phyloP scores from a whole-genome alignment of 345 rosid species.

The Syzygium aromaticum region DNA sequence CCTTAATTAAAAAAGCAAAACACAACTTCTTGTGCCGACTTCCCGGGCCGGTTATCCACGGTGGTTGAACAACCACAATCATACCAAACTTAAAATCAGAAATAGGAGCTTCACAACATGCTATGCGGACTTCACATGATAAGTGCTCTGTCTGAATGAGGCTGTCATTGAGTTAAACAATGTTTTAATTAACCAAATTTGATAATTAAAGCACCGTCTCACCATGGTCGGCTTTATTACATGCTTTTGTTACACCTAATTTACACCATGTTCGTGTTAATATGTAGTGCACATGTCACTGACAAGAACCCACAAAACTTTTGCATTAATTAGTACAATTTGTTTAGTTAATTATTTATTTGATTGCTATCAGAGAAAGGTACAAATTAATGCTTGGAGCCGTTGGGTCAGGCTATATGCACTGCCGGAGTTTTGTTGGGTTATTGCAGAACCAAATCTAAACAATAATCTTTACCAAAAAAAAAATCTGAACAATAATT shows the following conservation, averaged over 20 bases:
- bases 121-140: not conserved
- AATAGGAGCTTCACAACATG: not conserved
- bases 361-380: not conserved
- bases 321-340: too few species aligned
- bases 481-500: too few species aligned
- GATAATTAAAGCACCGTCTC: not conserved
- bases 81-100: not conserved
- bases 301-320: too few species aligned
- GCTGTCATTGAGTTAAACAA: too few species aligned
- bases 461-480: too few species aligned
- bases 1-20: too few species aligned
- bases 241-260: not conserved
- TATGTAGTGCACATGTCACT: not conserved
- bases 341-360: too few species aligned
- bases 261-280: not conserved
- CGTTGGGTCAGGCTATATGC: not conserved
- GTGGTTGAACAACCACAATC: not conserved
- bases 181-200: too few species aligned
- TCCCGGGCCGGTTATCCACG: not conserved
- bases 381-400: not conserved
- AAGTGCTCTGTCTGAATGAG: not conserved
- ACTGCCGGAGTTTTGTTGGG: not conserved
- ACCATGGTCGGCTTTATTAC: not conserved
- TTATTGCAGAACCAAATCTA: not conserved
- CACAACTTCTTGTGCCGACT: not conserved